phyloP scores from a whole-genome alignment of 371 early-diverging fungal species.

The Zychaea mexicana region DNA sequence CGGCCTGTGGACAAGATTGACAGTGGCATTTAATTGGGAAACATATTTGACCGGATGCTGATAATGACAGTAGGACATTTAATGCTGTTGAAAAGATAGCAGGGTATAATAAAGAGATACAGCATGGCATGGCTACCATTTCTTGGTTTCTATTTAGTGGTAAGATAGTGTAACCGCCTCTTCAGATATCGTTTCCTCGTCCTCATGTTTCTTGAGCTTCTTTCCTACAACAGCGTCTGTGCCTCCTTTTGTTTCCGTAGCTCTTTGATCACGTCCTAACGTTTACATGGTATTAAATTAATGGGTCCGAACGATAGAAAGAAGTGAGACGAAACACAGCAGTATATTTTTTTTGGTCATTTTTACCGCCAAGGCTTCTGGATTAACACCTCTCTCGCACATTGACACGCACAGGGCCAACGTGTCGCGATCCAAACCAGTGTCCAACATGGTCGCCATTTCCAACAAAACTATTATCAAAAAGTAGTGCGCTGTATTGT shows the following conservation, averaged over 20 bases:
- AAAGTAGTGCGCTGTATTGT: not conserved
- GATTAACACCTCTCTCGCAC: conserved; percentile 80
- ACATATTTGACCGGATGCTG: too few species aligned
- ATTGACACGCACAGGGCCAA: conserved; percentile 72
- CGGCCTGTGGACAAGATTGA: too few species aligned
- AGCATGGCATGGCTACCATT: too few species aligned
- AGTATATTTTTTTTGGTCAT: too few species aligned
- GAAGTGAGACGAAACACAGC: not conserved
- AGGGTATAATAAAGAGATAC: too few species aligned
- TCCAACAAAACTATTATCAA: conserved; percentile 56
- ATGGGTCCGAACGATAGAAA: conserved; percentile 50
- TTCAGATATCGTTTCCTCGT: not conserved
- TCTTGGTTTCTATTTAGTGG: too few species aligned
- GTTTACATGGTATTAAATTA: not conserved
- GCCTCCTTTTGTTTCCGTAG: conserved; percentile 3
- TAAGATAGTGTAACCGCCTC: too few species aligned
- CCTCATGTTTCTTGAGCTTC: not conserved
- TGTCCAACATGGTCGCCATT: conserved; percentile 69
- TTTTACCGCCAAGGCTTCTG: conserved; percentile 79
- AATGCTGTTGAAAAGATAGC: too few species aligned
- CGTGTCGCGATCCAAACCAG: conserved; percentile 74
- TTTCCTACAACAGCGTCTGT: not conserved
- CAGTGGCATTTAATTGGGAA: too few species aligned
- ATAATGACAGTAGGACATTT: too few species aligned
- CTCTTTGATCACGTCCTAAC: conserved; percentile 8